Percentiles rank a stretch among this genome's conserved stretches.
These are phyloP conservation scores for Erythrobasidium hasegawianum DNA, from an alignment of 1,284 basidiomycete genomes.

Conservation along the genomic window DNA sequence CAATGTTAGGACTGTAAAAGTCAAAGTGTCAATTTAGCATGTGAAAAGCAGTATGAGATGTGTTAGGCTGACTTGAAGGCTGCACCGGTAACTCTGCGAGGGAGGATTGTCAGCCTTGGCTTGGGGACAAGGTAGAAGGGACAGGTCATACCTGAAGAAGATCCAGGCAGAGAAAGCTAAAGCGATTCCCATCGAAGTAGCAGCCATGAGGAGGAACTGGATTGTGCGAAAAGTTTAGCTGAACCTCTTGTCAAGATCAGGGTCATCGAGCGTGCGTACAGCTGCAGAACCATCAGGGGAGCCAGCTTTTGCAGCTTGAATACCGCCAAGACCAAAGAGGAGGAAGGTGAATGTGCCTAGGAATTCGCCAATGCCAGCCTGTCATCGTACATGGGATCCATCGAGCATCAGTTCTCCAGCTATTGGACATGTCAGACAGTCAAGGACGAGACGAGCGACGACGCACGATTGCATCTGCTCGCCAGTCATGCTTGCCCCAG, in stretches of 20 bases:
- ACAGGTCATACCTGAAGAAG: conserved; percentile 45
- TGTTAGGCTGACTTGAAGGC: conserved; percentile 57
- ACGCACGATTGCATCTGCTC: conserved; percentile 9
- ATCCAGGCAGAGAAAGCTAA: conserved; percentile 26
- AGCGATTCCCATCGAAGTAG: conserved; percentile 30
- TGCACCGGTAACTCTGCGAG: conserved; percentile 34
- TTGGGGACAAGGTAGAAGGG: too few species aligned
- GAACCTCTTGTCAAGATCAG: too few species aligned
- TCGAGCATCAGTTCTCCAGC: background rate
- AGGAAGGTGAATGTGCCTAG: conserved; percentile 53
- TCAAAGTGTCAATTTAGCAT: too few species aligned
- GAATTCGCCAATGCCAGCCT: conserved; percentile 27
- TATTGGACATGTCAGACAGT: background rate
- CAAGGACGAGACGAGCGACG: background rate
- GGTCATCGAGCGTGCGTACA: too few species aligned
- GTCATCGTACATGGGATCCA: conserved; percentile 2
- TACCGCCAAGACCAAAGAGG: conserved; percentile 59
- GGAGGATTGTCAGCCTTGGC: too few species aligned
- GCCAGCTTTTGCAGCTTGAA: conserved; percentile 53
- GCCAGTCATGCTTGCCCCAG: conserved; percentile 4
- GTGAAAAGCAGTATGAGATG: too few species aligned
- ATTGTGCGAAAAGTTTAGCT: too few species aligned
- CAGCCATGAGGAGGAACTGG: conserved; percentile 26
- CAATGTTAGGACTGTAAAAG: conserved; percentile 55
- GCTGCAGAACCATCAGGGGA: background rate